These are phyloP conservation scores for Eutypella sp. DNA, from an alignment of 2,329 filamentous ascomycete genomes.

Conservation along the genomic window DNA sequence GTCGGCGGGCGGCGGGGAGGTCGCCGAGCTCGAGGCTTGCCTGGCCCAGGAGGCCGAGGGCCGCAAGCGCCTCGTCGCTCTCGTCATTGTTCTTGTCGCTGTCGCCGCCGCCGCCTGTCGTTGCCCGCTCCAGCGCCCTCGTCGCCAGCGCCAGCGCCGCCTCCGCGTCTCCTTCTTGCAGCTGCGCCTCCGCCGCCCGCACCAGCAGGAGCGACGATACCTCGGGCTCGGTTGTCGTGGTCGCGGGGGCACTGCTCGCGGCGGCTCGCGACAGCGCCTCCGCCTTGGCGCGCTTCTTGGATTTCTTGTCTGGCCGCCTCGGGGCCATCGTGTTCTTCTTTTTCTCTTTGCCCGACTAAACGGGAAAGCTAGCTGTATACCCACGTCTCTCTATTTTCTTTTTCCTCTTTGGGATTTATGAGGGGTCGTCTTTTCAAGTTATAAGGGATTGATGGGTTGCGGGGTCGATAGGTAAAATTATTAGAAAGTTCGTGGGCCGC, in stretches of 20 bases:
- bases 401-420: no score
- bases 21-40: conserved; percentile 81
- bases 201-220: conserved; percentile 26
- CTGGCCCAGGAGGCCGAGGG: conserved; percentile 73
- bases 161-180: conserved; percentile 25
- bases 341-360: background rate
- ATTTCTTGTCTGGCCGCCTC: conserved; percentile 27
- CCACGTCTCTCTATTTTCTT: no score
- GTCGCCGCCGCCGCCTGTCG: conserved; percentile 20
- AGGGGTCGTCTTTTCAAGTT: no score
- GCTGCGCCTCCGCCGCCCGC: conserved; percentile 27
- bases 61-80: conserved; percentile 53
- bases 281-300: conserved; percentile 23
- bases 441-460: no score
- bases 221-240: background rate
- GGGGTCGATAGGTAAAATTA: no score
- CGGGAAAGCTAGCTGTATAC: no score
- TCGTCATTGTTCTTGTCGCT: background rate
- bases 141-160: conserved; percentile 24
- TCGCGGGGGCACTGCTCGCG: conserved; percentile 2
- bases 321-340: conserved; percentile 22
- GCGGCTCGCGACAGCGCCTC: conserved; percentile 19
- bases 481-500: no score
- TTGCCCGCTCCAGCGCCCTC: conserved; percentile 23
- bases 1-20: conserved; percentile 64